Evolutionary conservation across 192 early-diverging fungal species (phyloP), one percentile per base, ranked within the genome.

Genomic region (Umbelopsis sp.): DNA sequence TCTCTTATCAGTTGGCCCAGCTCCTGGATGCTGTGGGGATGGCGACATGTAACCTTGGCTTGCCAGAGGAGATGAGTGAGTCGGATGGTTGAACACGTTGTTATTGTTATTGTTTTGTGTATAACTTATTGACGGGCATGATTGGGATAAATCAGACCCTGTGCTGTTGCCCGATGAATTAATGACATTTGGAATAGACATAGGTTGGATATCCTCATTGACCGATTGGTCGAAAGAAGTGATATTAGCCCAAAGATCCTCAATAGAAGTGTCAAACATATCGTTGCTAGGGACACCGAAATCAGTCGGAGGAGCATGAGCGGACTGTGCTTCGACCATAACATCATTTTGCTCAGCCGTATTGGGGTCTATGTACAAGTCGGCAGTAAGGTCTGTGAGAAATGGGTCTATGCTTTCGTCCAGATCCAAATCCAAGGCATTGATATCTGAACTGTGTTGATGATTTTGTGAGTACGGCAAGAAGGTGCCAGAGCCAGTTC

Each of bases 171-270:
- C 11, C 1, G 55, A 61, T 35, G 55, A 30, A 18, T 13, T 61
- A 16, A 61, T 35, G 55, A 61, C 55, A 61, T 61, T 61, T 27
- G 55, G 55, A 35, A 61, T 61, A 2, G 25, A 15, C 55, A 61
- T 61, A 2, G 55, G 55, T 30, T 27, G 55, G 12, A 61, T 30
- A 35, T 61, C 55, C 55, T 61, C 55, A 16, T 61, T 61, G 30
- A 61, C 30, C 11, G 55, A 35, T 35, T 61, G 55, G 18, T 61
- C 55, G 18, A 61, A 61, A 2, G 53, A 33, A 25, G 33, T 61
- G 55, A 61, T 61, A 61, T 61, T 61, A 11, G 55, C 55, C 55
- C 55, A 61, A n/a, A 61, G 55, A 3, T 61, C 55, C 35, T 61
- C 55, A 5, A 25, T 30, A 13, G 55, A 18, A 13, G 27, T 3